Base-by-base conservation (phyloP, 257 asterid genomes). In the Striga asiatica region DNA sequence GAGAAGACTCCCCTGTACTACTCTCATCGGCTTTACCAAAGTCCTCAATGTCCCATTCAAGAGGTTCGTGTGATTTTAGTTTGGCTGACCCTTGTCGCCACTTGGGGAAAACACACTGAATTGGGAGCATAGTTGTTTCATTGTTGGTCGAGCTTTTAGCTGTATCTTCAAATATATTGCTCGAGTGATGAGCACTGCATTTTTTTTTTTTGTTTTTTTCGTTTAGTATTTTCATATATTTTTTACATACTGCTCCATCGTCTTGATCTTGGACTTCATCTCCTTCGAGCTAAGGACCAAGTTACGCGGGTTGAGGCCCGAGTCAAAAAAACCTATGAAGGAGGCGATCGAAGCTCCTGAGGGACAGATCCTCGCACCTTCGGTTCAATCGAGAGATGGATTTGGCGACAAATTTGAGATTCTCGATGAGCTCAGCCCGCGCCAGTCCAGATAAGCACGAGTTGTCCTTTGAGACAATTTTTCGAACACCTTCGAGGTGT, bases 381-480 rank as follows among this genome's bases (percentile, higher is more conserved):
- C 41, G 58, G 17, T 94, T 69, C 41, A 88, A 71, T 52, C 94
- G 70, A 0, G 84, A 74, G 5, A 81, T 68, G 0, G 94, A 77
- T 51, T 76, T 77, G 0, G 93, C 74, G 4, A 79, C 62, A 19
- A 75, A 19, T 18, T 78, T 56, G 24, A 92, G 80, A 53, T 71
- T 84, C 37, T 81, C 97, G 2, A 76, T 88, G 71, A 84, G 45
- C 64, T 92, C 98, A 0, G 95, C 93, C 58, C 89, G 88, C 3
- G 94, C 97, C 16, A 88, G 50, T 66, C 94, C 78, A 0, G 88
- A 31, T 13, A 92, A 75, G 61, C 87, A 92, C 1, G 61, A 73
- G 3, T 91, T 96, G 55, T 84, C 95, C 49, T 81, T 73, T 0
- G 98, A 91, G 64, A 91, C 94, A 60, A 91, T 86, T 61, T 87